Evolutionary conservation across 208 protist genomes (phyloP).

Genomic region (Leishmania turanica): DNA sequence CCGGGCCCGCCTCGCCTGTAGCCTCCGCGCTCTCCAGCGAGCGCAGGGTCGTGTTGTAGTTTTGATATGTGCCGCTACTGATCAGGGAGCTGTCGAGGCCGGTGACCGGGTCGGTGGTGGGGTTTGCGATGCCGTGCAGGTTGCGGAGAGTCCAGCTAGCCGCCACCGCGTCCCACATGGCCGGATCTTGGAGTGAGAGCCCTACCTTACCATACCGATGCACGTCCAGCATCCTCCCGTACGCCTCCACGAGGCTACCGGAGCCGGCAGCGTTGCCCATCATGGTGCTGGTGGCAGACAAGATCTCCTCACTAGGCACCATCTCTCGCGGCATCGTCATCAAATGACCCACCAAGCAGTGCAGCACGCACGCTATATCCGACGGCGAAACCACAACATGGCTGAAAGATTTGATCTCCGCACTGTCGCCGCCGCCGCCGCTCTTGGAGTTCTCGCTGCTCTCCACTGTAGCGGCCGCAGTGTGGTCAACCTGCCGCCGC

Average conservation of each 20-base stretch:
- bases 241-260: constrained; percentile 22
- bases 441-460: not conserved
- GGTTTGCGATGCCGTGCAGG: constrained; percentile 20
- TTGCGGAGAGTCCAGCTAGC: constrained; percentile 33
- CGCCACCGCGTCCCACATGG: constrained; percentile 35
- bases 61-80: constrained; percentile 1
- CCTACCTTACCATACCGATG: constrained; percentile 19
- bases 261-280: constrained; percentile 24
- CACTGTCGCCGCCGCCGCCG: constrained; percentile 1
- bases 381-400: constrained; percentile 57
- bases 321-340: constrained; percentile 47
- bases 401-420: constrained; percentile 35
- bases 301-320: constrained; percentile 32
- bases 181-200: constrained; percentile 30
- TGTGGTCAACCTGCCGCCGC: not conserved
- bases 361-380: constrained; percentile 75
- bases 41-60: constrained; percentile 13
- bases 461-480: not conserved
- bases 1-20: not conserved
- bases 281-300: constrained; percentile 26
- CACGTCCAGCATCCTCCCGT: constrained; percentile 23
- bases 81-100: constrained; percentile 17
- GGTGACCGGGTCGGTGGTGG: not conserved
- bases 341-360: constrained; percentile 62
- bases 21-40: not conserved